Percentiles rank a stretch among this genome's conserved stretches.
Evolutionary conservation across 768 basidiomycete genomes (phyloP).

Genomic region (Boletus edulis): DNA sequence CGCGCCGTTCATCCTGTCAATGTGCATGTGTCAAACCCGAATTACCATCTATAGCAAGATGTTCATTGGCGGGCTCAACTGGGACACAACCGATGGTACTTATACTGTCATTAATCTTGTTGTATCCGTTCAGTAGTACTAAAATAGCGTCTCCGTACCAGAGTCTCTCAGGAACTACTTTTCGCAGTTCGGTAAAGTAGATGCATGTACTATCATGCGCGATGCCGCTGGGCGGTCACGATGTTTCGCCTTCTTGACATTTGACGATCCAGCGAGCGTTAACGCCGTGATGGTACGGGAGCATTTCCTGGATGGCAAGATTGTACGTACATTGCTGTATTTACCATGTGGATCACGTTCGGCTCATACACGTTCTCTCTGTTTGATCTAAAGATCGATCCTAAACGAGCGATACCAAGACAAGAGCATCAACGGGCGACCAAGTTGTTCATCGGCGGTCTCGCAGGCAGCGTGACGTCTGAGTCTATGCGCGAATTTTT

Average conservation of each 20-base stretch:
- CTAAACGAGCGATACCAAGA: slow-evolving; percentile 97
- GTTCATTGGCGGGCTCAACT: slow-evolving; percentile 99
- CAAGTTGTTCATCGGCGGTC: slow-evolving; percentile 94
- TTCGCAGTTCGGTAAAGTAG: slow-evolving; percentile 93
- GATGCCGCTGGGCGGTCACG: slow-evolving; percentile 92
- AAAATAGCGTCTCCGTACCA: slow-evolving; percentile 39
- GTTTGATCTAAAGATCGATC: slow-evolving; percentile 75
- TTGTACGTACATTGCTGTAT: slow-evolving; percentile 57
- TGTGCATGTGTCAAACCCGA: slow-evolving; percentile 23
- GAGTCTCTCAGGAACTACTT: slow-evolving; percentile 86
- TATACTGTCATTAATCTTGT: slow-evolving; percentile 38
- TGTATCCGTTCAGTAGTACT: slow-evolving; percentile 42
- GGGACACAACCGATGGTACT: slow-evolving; percentile 99
- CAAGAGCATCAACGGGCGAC: slow-evolving; percentile 93
- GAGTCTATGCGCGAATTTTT: slow-evolving; percentile 94
- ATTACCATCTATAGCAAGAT: slow-evolving; percentile 78
- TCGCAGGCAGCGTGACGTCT: slow-evolving; percentile 88
- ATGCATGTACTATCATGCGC: slow-evolving; percentile 98
- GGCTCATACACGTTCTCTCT: slow-evolving; percentile 20
- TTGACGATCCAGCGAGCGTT: slow-evolving; percentile 88
- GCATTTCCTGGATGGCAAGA: slow-evolving; percentile 95
- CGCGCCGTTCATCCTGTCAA: slow-evolving; percentile 26
- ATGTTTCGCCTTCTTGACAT: slow-evolving; percentile 98
- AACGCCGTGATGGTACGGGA: slow-evolving; percentile 95
- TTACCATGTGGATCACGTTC: slow-evolving; percentile 4